phyloP scores from a whole-genome alignment of 331 rosid species.

The Stylosanthes scabra region DNA sequence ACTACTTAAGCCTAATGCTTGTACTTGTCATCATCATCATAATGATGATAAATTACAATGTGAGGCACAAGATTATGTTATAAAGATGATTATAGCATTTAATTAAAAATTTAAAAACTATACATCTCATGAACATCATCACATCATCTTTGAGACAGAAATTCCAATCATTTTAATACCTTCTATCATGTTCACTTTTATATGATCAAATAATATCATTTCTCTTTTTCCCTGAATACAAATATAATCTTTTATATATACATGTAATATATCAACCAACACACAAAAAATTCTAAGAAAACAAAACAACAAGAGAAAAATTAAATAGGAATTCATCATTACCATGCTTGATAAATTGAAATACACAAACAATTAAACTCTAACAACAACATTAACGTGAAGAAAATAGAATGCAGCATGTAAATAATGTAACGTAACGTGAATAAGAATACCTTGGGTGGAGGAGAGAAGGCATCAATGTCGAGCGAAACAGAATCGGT shows the following conservation, averaged over 20 bases:
- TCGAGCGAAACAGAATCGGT: conserved; percentile 81
- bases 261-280: not conserved
- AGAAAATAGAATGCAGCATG: conserved; percentile 1
- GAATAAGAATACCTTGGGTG: conserved; percentile 72
- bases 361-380: not conserved
- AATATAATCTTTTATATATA: no score
- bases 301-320: not conserved
- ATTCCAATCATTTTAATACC: not conserved
- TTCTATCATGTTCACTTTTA: no score
- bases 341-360: not conserved
- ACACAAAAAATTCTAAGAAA: not conserved
- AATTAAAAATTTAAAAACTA: not conserved
- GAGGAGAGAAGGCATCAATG: conserved; percentile 78
- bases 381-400: not conserved
- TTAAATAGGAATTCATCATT: not conserved
- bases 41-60: not conserved
- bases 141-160: not conserved
- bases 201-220: no score
- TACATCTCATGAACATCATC: not conserved
- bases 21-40: not conserved
- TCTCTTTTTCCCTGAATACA: no score
- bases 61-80: not conserved
- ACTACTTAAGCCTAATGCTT: not conserved
- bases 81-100: not conserved
- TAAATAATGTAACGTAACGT: conserved; percentile 22